Conservation (phyloP, 2,329 filamentous ascomycete genomes). For the Orbilia javanica region DNA sequence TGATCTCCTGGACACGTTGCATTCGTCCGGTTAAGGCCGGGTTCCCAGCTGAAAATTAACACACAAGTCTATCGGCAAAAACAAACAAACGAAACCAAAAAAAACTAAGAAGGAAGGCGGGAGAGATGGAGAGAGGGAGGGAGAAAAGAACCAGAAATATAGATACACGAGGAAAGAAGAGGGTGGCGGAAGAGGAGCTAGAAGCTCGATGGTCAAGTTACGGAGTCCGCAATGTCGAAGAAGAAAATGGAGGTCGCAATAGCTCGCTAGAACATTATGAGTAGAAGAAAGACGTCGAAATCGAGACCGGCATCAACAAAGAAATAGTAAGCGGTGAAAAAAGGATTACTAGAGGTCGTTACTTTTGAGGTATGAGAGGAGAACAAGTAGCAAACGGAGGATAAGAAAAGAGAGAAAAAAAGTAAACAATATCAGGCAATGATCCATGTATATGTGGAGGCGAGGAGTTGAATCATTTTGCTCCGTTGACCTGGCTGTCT, state of each 20-base stretch:
- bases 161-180: slow-evolving; percentile 12
- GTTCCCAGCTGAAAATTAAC: slow-evolving; percentile 12
- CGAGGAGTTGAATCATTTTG: slow-evolving; percentile 19
- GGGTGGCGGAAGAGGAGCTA: background rate
- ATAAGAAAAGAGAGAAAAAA: background rate
- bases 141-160: background rate
- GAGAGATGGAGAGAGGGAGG: background rate
- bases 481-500: slow-evolving; percentile 33
- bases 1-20: slow-evolving; percentile 19
- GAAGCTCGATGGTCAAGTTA: background rate
- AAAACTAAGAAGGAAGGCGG: too few relatives aligned
- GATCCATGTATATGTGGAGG: background rate
- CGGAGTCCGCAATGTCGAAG: background rate
- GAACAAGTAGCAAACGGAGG: too few relatives aligned
- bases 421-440: background rate
- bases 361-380: background rate
- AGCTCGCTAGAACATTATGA: slow-evolving; percentile 1
- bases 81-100: background rate
- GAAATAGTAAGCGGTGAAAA: background rate
- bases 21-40: slow-evolving; percentile 14
- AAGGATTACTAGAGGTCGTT: background rate
- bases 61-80: slow-evolving; percentile 1
- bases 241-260: background rate
- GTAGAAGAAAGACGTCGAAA: background rate
- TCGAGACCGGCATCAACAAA: background rate